Percentiles rank a stretch among this genome's conserved stretches.
These are phyloP conservation scores for Aspergillus saccharolyticus DNA, from an alignment of 495 filamentous ascomycete species.

Conservation along the genomic window DNA sequence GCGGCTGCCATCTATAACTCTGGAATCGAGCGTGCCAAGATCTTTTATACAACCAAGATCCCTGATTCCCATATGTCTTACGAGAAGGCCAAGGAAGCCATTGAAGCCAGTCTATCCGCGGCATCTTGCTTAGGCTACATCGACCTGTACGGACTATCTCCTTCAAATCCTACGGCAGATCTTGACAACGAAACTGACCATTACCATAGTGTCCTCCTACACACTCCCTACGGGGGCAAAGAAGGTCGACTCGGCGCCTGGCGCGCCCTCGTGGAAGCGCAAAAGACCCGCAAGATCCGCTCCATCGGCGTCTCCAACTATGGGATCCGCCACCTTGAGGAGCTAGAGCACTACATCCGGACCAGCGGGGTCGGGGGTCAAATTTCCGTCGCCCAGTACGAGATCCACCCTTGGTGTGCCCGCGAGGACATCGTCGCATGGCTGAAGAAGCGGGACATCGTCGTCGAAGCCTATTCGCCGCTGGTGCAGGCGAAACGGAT, in stretches of 20 bases:
- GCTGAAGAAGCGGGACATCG: constrained; percentile 60
- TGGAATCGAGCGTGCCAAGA: constrained; percentile 39
- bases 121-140: constrained; percentile 50
- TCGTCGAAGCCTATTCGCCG: constrained; percentile 78
- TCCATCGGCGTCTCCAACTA: constrained; percentile 56
- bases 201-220: constrained; percentile 42
- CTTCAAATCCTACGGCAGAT: not conserved
- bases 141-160: constrained; percentile 39
- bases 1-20: constrained; percentile 42
- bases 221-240: constrained; percentile 52
- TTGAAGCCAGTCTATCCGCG: constrained; percentile 40
- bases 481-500: constrained; percentile 63
- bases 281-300: constrained; percentile 47
- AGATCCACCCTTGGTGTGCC: constrained; percentile 86
- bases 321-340: constrained; percentile 50
- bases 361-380: constrained; percentile 66
- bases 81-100: constrained; percentile 45
- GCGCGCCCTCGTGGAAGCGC: constrained; percentile 52
- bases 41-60: constrained; percentile 57
- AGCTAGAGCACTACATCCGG: constrained; percentile 65
- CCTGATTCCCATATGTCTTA: constrained; percentile 43
- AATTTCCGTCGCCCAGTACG: constrained; percentile 79
- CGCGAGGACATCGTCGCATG: constrained; percentile 72
- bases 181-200: not conserved
- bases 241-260: constrained; percentile 47